phyloP scores from a whole-genome alignment of 768 basidiomycete species.

The Trametes cingulata region DNA sequence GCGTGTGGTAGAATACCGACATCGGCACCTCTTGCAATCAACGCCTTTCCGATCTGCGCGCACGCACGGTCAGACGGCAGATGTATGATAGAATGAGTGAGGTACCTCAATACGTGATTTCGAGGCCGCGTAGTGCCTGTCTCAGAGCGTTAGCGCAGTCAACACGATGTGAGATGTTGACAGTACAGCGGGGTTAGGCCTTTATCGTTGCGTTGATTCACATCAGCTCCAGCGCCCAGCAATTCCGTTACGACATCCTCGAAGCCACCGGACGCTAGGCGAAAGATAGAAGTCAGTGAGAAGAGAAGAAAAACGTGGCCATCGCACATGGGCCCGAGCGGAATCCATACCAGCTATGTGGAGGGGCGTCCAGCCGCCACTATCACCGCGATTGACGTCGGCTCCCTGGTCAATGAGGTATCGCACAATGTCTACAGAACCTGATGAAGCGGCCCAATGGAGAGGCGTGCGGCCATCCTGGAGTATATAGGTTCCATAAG shows the following conservation, averaged over 20 bases:
- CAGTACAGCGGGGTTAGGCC: constrained; percentile 82
- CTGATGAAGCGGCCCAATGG: constrained; percentile 85
- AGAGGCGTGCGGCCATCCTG: constrained; percentile 80
- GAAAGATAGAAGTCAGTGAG: constrained; percentile 1
- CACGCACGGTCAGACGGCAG: constrained; percentile 1
- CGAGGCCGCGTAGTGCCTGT: constrained; percentile 90
- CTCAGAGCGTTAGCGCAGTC: constrained; percentile 20
- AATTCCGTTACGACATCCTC: constrained; percentile 75
- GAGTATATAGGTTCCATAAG: background rate
- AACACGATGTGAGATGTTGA: background rate
- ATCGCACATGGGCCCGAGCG: background rate
- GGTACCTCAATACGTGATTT: constrained; percentile 82
- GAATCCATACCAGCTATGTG: constrained; percentile 67
- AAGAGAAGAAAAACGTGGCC: background rate
- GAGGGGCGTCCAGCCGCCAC: constrained; percentile 73
- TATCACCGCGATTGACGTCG: constrained; percentile 67
- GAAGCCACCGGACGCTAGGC: constrained; percentile 77
- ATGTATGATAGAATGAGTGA: background rate
- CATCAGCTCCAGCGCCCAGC: constrained; percentile 79
- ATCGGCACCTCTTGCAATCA: constrained; percentile 88
- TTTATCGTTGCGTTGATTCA: constrained; percentile 79
- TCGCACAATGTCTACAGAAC: constrained; percentile 62
- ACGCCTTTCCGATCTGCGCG: constrained; percentile 78
- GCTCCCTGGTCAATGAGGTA: constrained; percentile 72
- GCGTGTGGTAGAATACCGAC: constrained; percentile 52